Base-by-base conservation (phyloP, 805 yeast genomes). In the Danielia reshetovae region DNA sequence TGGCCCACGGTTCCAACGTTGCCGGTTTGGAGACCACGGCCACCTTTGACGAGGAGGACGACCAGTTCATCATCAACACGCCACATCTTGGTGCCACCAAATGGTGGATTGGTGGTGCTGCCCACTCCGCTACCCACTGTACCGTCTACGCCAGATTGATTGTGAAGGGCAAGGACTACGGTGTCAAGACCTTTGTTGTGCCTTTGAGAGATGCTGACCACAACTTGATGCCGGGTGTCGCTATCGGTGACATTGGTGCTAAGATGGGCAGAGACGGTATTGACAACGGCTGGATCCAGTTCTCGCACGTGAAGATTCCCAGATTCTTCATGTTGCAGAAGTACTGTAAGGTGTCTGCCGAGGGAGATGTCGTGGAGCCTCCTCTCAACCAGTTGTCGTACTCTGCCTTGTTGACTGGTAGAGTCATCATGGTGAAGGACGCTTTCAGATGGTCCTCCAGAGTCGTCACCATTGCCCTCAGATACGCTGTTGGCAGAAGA, bases 31-130 rank as follows among this genome's bases (percentile, higher is more conserved):
- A 89, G 60, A 89, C 97, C n/a, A 83, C 88, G 11, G 96, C 97
- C 11, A 81, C 83, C 14, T 89, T 73, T 57, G 81, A 86, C 57
- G 63, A 67, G 13, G 63, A 61, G 12, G 72, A 71, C 18, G 85
- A 86, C 49, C 78, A 79, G 43, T 85, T 89, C 54, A 56, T 74
- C 36, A 78, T 89, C 51, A 75, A 85, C 55, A 89, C 97, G 9
- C 97, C 97, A 1, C 85, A 88, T 54, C 59, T 85, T 36, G 89
- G 94, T 24, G 96, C 97, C 28, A 88, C 96, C 17, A 89, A 89
- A 59, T 89, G 97, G 96, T 89, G 97, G 97, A 89, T 89, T 52
- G 97, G 97, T 30, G 97, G 97, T 50, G 96, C 96, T 27, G 96
- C 96, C 8, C 94, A 86, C 60, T 81, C 95, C 14, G 86, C 96